phyloP scores from a whole-genome alignment of 805 yeast genomes.

The Maudiozyma saulgeensis region DNA sequence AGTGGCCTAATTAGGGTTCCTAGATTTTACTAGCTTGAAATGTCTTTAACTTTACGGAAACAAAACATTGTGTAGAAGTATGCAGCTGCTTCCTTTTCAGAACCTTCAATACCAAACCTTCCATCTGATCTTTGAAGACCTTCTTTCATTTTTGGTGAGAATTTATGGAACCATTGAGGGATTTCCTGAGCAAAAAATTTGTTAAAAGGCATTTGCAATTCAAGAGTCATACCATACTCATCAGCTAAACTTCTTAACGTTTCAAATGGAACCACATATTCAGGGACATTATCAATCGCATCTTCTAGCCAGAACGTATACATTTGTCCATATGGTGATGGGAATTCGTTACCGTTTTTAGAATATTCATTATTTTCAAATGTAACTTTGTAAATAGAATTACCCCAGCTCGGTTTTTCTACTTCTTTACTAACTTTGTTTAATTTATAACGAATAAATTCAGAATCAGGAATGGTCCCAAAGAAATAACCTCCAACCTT shows the following conservation, averaged over 20 bases:
- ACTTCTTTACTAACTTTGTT: constrained; percentile 40
- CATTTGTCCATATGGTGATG: constrained; percentile 71
- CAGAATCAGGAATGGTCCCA: constrained; percentile 92
- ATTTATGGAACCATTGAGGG: constrained; percentile 48
- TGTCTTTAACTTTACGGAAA: constrained; percentile 49
- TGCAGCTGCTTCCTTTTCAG: constrained; percentile 77
- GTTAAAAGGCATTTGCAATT: constrained; percentile 65
- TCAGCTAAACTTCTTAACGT: constrained; percentile 73
- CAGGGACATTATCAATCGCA: constrained; percentile 95
- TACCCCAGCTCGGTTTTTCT: constrained; percentile 64
- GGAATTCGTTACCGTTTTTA: constrained; percentile 65
- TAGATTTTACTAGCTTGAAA: not conserved
- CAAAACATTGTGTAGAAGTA: constrained; percentile 82
- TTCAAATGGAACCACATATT: constrained; percentile 92
- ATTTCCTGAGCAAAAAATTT: constrained; percentile 76
- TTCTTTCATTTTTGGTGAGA: constrained; percentile 54
- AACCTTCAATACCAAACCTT: constrained; percentile 76
- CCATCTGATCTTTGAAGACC: constrained; percentile 74
- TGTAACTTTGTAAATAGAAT: constrained; percentile 68
- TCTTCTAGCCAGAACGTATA: constrained; percentile 78
- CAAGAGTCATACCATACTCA: constrained; percentile 66
- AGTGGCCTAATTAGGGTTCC: too few relatives aligned
- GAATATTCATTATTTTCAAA: constrained; percentile 58
- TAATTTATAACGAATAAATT: constrained; percentile 63
- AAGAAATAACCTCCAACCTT: constrained; percentile 78